Evolutionary conservation across 371 early-diverging fungal genomes (phyloP).

Genomic region (Syncephalastrum racemosum): DNA sequence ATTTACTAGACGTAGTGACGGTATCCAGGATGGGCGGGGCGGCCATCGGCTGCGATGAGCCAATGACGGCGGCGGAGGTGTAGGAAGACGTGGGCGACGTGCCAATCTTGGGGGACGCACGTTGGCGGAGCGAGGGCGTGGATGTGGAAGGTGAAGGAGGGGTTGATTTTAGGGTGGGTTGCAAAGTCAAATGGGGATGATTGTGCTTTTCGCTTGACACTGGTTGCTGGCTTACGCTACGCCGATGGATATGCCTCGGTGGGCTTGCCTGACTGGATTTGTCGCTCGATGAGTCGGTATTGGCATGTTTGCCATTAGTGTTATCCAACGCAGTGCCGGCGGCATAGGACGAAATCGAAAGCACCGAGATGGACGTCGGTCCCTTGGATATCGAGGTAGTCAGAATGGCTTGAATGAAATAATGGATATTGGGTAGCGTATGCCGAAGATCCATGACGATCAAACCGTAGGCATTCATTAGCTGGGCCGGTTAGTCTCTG

Average conservation of each 20-base stretch:
- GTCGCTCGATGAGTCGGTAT: constrained; percentile 5
- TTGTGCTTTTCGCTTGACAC: too few relatives aligned
- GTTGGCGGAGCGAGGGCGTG: constrained; percentile 7
- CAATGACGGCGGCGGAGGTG: constrained; percentile 28
- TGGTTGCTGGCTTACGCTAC: too few relatives aligned
- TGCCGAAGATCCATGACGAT: constrained; percentile 73
- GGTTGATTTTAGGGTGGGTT: constrained; percentile 13
- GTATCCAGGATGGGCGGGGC: constrained; percentile 40
- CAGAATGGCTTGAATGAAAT: constrained; percentile 61
- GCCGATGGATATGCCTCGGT: background rate
- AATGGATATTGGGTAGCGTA: constrained; percentile 77
- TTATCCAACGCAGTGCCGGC: constrained; percentile 1
- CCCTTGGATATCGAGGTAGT: constrained; percentile 50
- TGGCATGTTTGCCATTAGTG: background rate
- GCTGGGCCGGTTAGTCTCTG: constrained; percentile 29
- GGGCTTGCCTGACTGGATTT: background rate
- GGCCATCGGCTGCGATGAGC: constrained; percentile 32
- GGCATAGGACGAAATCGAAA: constrained; percentile 50
- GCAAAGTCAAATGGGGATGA: constrained; percentile 17
- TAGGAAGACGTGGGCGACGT: constrained; percentile 12
- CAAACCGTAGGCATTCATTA: constrained; percentile 75
- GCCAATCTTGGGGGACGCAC: constrained; percentile 18
- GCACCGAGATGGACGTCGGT: constrained; percentile 44
- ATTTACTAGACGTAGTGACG: constrained; percentile 34
- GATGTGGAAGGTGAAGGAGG: constrained; percentile 11